Conservation (phyloP, 441 rosid genomes). For the Bruguiera hainesii region DNA sequence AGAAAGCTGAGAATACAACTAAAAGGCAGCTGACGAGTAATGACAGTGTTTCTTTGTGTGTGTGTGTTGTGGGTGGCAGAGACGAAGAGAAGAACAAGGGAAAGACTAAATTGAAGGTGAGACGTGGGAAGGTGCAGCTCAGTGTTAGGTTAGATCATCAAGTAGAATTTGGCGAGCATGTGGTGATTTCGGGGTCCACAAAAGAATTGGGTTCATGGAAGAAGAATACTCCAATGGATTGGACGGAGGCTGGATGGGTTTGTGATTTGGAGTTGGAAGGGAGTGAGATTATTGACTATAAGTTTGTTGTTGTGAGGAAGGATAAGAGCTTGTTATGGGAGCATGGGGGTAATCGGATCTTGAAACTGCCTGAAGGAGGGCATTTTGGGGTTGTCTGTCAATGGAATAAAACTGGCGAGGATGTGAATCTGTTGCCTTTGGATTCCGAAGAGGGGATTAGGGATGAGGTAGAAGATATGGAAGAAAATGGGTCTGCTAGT, state of each 20-base stretch:
- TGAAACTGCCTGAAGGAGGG: constrained; percentile 64
- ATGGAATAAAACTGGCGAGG: constrained; percentile 73
- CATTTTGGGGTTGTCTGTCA: constrained; percentile 53
- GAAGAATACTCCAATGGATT: constrained; percentile 57
- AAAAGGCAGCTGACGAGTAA: not conserved
- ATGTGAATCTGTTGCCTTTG: constrained; percentile 45
- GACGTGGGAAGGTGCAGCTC: constrained; percentile 45
- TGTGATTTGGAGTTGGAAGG: constrained; percentile 57
- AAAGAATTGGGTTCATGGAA: constrained; percentile 89
- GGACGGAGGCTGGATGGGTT: constrained; percentile 91
- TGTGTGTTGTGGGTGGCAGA: constrained; percentile 27
- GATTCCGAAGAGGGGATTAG: constrained; percentile 26
- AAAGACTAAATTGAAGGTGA: constrained; percentile 34
- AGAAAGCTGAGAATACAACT: not conserved
- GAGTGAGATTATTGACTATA: constrained; percentile 59
- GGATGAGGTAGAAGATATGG: constrained; percentile 22
- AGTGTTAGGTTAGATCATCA: constrained; percentile 64
- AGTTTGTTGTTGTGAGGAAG: constrained; percentile 53
- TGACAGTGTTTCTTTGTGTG: constrained; percentile 6
- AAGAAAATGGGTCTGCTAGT: constrained; percentile 28
- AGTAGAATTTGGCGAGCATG: constrained; percentile 76
- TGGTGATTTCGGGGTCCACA: constrained; percentile 69
- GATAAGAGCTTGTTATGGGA: constrained; percentile 73
- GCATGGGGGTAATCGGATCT: constrained; percentile 63
- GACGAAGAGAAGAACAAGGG: constrained; percentile 50